Evolutionary conservation across 495 filamentous ascomycete genomes (phyloP), one percentile per base, ranked within the genome.

Genomic region (Trichocladium uniseriatum): DNA sequence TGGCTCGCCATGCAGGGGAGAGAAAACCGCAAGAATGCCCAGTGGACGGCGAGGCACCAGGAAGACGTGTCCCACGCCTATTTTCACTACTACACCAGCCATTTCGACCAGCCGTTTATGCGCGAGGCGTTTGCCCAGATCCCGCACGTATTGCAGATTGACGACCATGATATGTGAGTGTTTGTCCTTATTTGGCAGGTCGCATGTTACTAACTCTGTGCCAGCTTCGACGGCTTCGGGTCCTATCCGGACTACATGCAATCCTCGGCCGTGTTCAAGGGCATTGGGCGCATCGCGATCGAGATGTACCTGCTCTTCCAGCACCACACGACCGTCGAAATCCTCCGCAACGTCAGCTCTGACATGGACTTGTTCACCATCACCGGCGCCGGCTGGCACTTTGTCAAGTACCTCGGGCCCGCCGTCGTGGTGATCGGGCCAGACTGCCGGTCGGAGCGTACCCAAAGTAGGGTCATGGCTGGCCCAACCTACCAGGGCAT

Each of bases 281-380:
- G 95, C 63, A 95, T 97, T 56, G 92, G 92, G 20, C 84, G 92
- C 19, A 83, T 98, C 22, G 94, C 87, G n/a, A 91, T 94, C 45
- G 89, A 96, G 51, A 96, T 95, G 88, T 98, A 96, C 60, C 76
- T 98, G n/a, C 80, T 98, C 16, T 98, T 98, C 72, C 92, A 98
- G 59, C 92, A 98, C 62, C 92, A 98, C 64, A 95, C 94, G 0
- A 95, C 89, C 1, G 78, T 94, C 15, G 94, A 97, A 57, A 85
- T 97, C 27, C 79, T 98, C 15, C 83, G 91, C 27, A 88, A 88
- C 53, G 80, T 90, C 45, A 82, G 75, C 58, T 85, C 84, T 41
- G 94, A 97, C 50, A 74, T 79, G 20, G 92, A 98, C 57, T 77
- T 97, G 22, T 98, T 98, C 74, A 98, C 92, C 2, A 87, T 98